These are phyloP conservation scores for Saxophila tyrrhenica DNA, from an alignment of 495 filamentous ascomycete species.

Conservation along the genomic window DNA sequence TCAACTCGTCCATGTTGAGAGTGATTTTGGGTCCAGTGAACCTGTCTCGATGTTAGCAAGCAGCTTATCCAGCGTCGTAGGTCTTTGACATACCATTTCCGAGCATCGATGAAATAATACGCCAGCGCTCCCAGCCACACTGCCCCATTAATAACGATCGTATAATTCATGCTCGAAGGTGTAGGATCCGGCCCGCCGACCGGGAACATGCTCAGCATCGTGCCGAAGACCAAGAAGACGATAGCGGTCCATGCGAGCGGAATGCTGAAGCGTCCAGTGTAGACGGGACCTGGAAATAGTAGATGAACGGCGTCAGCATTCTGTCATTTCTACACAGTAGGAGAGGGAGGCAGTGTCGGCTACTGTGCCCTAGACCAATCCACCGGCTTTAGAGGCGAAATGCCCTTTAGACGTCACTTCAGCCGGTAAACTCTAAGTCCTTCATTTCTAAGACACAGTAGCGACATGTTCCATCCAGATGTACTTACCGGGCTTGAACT, in stretches of 20 bases:
- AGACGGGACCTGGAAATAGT: constrained; percentile 39
- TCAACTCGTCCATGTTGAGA: constrained; percentile 22
- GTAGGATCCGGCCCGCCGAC: constrained; percentile 44
- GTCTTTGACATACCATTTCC: constrained; percentile 26
- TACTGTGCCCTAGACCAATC: too few species aligned
- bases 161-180: constrained; percentile 52
- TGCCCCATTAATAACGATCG: constrained; percentile 50
- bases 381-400: too few species aligned
- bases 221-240: constrained; percentile 45
- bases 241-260: constrained; percentile 45
- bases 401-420: too few species aligned
- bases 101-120: constrained; percentile 42
- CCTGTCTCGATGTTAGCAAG: constrained; percentile 5
- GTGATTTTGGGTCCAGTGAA: constrained; percentile 33
- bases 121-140: constrained; percentile 50
- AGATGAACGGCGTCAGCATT: not conserved
- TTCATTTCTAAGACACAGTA: too few species aligned
- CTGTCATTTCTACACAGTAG: too few species aligned
- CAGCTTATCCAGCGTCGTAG: too few species aligned
- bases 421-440: too few species aligned
- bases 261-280: constrained; percentile 43
- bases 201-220: constrained; percentile 49
- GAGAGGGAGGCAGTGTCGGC: too few species aligned
- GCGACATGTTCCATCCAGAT: too few species aligned
- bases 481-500: constrained; percentile 41